These are phyloP conservation scores for Candida incommunis DNA, from an alignment of 805 yeast species.

Conservation along the genomic window DNA sequence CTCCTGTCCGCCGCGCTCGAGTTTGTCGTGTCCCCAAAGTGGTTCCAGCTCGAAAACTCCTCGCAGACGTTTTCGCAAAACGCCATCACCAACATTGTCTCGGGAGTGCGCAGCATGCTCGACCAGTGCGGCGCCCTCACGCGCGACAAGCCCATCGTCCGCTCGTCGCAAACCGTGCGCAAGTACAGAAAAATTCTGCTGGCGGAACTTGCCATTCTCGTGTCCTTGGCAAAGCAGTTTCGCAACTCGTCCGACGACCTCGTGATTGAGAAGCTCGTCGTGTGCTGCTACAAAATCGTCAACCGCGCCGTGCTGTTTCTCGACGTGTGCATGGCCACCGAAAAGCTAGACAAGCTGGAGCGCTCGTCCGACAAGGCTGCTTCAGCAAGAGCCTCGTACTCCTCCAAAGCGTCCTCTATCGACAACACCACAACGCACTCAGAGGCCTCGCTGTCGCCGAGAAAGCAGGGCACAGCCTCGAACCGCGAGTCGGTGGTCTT, in stretches of 20 bases:
- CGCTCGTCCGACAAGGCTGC: background rate
- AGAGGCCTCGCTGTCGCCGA: background rate
- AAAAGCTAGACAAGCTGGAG: background rate
- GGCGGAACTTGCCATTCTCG: constrained; percentile 26
- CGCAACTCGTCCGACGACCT: constrained; percentile 17
- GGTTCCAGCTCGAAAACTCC: constrained; percentile 10
- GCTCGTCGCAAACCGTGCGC: constrained; percentile 16
- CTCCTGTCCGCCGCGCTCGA: constrained; percentile 22
- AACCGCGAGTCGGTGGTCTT: constrained; percentile 14
- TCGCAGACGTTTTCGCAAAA: constrained; percentile 20
- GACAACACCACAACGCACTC: background rate
- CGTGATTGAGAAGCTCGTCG: constrained; percentile 19
- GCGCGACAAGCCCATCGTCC: constrained; percentile 20
- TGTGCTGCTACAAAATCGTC: constrained; percentile 19
- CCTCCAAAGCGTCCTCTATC: background rate
- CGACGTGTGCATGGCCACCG: constrained; percentile 12
- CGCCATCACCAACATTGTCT: constrained; percentile 23
- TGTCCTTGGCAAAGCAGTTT: constrained; percentile 22
- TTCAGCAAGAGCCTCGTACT: background rate
- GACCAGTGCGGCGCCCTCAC: constrained; percentile 21
- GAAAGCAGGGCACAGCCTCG: background rate
- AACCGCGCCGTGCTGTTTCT: constrained; percentile 20
- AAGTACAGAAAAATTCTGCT: constrained; percentile 23
- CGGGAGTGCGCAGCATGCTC: constrained; percentile 24
- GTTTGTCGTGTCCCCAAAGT: constrained; percentile 21